phyloP scores from a whole-genome alignment of 2,329 filamentous ascomycete genomes.

The Beauveria australis region DNA sequence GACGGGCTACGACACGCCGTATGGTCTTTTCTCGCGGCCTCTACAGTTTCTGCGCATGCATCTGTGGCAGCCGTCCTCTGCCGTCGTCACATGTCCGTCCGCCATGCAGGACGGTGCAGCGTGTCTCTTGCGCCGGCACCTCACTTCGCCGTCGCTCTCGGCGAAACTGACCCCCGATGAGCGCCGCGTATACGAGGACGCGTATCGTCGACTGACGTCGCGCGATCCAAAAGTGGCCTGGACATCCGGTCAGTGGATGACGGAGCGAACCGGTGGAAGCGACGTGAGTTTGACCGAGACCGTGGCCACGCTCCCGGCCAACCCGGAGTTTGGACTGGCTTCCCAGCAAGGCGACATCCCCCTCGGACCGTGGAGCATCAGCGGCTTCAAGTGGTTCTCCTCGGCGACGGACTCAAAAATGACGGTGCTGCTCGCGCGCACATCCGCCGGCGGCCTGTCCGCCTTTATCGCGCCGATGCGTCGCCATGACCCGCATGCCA shows the following conservation, averaged over 20 bases:
- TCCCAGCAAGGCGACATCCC: conserved; percentile 15
- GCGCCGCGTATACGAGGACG: conserved; percentile 40
- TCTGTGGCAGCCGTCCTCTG: conserved; percentile 51
- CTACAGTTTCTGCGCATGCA: conserved; percentile 52
- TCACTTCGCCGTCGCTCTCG: conserved; percentile 23
- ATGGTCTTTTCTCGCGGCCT: conserved; percentile 43
- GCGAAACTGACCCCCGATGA: conserved; percentile 21
- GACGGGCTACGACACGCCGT: conserved; percentile 48
- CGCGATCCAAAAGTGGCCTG: conserved; percentile 44
- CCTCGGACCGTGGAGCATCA: conserved; percentile 48
- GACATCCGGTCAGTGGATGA: conserved; percentile 76
- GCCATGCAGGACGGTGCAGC: conserved; percentile 60
- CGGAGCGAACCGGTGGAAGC: conserved; percentile 59
- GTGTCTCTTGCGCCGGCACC: conserved; percentile 38
- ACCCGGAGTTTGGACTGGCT: conserved; percentile 1
- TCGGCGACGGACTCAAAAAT: conserved; percentile 58
- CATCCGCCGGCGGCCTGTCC: conserved; percentile 39
- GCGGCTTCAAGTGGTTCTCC: conserved; percentile 64
- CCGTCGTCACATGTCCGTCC: conserved; percentile 55
- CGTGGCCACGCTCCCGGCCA: conserved; percentile 31
- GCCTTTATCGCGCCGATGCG: conserved; percentile 60
- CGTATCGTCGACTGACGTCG: conserved; percentile 44
- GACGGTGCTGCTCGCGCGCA: conserved; percentile 53
- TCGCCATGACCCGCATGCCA: conserved; percentile 27
- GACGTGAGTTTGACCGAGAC: conserved; percentile 64